Evolutionary conservation across 495 filamentous ascomycete genomes (phyloP), one percentile per base, ranked within the genome.

Genomic region (Penicillium ochrochloron): DNA sequence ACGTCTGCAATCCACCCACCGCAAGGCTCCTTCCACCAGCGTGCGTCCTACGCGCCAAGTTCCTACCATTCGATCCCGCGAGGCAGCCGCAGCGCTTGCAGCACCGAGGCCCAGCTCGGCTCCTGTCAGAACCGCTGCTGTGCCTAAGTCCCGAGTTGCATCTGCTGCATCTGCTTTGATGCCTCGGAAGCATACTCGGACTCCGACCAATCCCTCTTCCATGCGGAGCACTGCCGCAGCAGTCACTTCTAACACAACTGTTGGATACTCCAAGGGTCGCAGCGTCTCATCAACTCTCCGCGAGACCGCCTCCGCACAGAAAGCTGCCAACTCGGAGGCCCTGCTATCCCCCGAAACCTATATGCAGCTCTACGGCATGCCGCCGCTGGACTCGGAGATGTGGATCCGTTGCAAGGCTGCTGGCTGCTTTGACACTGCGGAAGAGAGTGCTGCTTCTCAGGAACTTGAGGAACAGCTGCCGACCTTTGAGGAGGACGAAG

Each of bases 211-310:
- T 53, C 78, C 76, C 3, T 89, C 86, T 11, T 74, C 76, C 14
- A 81, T 87, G 80, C 82, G 85, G 57, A 77, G 86, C 66, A 77
- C 85, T 5, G 86, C 88, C 8, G 89, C 90, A 21, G 82, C 80
- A 8, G 82, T 78, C n/a, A 85, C 83, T 12, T 94, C 93, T 14
- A 85, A 86, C 57, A 90, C 85, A 52, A 96, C 93, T 0, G 76
- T 97, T 31, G 93, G 93, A 8, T 94, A 93, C 71, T 87, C 86
- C 57, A 91, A 89, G 70, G 92, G 93, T 31, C 84, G 92, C 17
- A 82, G 81, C 17, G 83, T 88, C 15, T 89, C 89, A 9, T 77
- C 80, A 11, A 77, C 69, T 5, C 62, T 86, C 65, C 73, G 75
- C 46, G 75, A 76, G 53, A 75, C 73, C 19, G 62, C 53, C 5